phyloP scores from a whole-genome alignment of 179 eudicot genomes.

The Patellifolia procumbens region DNA sequence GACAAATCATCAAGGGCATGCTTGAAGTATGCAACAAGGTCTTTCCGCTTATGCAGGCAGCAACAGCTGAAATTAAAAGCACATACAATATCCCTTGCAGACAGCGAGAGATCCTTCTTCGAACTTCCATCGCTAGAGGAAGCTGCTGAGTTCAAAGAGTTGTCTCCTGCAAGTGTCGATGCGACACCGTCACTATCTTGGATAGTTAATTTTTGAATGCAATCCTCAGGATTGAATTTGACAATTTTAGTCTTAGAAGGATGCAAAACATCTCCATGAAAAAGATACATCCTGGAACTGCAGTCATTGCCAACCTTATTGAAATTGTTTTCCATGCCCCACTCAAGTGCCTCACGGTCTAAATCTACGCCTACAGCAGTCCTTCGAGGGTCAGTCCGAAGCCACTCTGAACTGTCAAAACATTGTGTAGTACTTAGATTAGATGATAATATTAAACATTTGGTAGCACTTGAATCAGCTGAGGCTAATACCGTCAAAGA shows the following conservation, averaged over 20 bases:
- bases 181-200: constrained; percentile 34
- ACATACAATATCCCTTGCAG: constrained; percentile 83
- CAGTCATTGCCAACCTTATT: constrained; percentile 63
- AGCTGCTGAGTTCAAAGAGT: constrained; percentile 27
- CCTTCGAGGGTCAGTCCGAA: constrained; percentile 73
- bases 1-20: constrained; percentile 62
- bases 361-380: constrained; percentile 90
- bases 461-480: neutral
- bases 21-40: constrained; percentile 81
- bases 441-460: neutral
- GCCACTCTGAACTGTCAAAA: constrained; percentile 87
- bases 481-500: neutral
- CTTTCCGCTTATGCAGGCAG: constrained; percentile 80
- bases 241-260: constrained; percentile 65
- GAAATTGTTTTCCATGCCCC: constrained; percentile 87
- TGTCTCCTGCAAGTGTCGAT: constrained; percentile 29
- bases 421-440: constrained; percentile 18
- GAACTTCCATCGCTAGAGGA: constrained; percentile 21
- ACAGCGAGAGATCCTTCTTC: constrained; percentile 43
- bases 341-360: constrained; percentile 79
- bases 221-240: constrained; percentile 40
- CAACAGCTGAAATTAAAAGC: constrained; percentile 98
- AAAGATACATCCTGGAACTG: constrained; percentile 69
- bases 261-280: constrained; percentile 90
- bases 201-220: constrained; percentile 38